Evolutionary conservation across 345 rosid genomes (phyloP).

Genomic region (Camelina hispida): DNA sequence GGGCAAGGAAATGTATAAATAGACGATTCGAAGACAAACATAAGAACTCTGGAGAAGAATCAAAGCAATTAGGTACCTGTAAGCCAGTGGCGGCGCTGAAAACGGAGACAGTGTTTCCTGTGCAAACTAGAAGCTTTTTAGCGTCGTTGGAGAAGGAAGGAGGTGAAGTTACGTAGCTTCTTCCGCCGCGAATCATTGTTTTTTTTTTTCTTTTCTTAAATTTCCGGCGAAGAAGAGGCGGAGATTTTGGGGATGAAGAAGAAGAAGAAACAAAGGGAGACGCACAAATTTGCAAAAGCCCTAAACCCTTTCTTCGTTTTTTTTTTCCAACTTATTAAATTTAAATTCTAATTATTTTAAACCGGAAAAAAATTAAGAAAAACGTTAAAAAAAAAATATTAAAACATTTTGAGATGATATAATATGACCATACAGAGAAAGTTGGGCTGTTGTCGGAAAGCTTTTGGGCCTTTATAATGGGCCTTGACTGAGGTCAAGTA

Average conservation of each 20-base stretch:
- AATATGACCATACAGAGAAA: too few species aligned
- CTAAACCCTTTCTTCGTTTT: slow-evolving; percentile 35
- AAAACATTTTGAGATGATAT: too few species aligned
- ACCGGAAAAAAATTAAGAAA: neutral
- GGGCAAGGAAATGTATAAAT: neutral
- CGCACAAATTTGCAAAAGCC: slow-evolving; percentile 39
- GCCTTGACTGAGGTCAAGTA: too few species aligned
- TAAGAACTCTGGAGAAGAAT: neutral
- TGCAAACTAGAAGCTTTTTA: slow-evolving; percentile 81
- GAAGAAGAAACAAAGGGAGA: neutral
- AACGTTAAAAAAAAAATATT: neutral
- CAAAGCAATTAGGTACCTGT: slow-evolving; percentile 48
- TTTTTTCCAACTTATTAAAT: neutral
- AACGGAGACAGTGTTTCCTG: slow-evolving; percentile 72
- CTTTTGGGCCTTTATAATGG: too few species aligned
- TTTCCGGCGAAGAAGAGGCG: slow-evolving; percentile 29
- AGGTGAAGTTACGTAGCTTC: slow-evolving; percentile 67
- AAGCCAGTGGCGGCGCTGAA: slow-evolving; percentile 89
- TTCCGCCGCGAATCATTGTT: slow-evolving; percentile 82
- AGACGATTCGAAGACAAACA: neutral
- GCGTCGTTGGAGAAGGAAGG: slow-evolving; percentile 96
- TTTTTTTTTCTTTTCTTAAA: neutral
- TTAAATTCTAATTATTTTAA: neutral
- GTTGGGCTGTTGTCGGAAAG: neutral
- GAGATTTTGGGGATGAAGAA: slow-evolving; percentile 14